These are phyloP conservation scores for Dothideomycetes sp. DNA, from an alignment of 2,329 filamentous ascomycete genomes.

Conservation along the genomic window DNA sequence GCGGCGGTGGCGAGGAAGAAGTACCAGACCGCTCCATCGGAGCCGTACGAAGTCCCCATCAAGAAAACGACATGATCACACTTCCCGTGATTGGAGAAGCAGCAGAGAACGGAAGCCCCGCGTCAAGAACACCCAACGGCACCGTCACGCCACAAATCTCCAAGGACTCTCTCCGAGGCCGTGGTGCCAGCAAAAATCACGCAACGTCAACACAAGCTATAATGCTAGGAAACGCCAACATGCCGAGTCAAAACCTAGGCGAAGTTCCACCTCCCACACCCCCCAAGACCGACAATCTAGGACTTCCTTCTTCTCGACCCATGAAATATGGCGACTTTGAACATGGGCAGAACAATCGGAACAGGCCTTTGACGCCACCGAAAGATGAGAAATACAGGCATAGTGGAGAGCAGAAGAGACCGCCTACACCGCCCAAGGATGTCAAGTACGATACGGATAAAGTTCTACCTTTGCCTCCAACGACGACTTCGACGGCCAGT, in stretches of 20 bases:
- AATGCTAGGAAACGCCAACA: slow-evolving; percentile 21
- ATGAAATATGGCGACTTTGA: slow-evolving; percentile 17
- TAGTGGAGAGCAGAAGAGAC: slow-evolving; percentile 15
- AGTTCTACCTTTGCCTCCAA: slow-evolving; percentile 20
- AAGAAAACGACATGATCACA: slow-evolving; percentile 49
- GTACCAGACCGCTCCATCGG: slow-evolving; percentile 54
- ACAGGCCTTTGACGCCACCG: slow-evolving; percentile 38
- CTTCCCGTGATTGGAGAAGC: slow-evolving; percentile 85
- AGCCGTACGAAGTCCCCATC: slow-evolving; percentile 48
- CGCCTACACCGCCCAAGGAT: slow-evolving; percentile 34
- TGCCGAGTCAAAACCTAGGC: slow-evolving; percentile 20
- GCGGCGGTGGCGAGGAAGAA: slow-evolving; percentile 42
- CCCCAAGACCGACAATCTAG: slow-evolving; percentile 22
- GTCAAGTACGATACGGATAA: slow-evolving; percentile 18
- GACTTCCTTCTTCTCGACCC: slow-evolving; percentile 3
- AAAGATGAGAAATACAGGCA: slow-evolving; percentile 28
- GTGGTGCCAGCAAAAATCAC: slow-evolving; percentile 1
- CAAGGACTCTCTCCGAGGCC: slow-evolving; percentile 16
- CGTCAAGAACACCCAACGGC: slow-evolving; percentile 18
- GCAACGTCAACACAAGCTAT: slow-evolving; percentile 1
- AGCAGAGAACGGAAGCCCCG: slow-evolving; percentile 62
- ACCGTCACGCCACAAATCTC: slow-evolving; percentile 19
- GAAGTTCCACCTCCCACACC: slow-evolving; percentile 26
- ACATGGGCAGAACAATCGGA: slow-evolving; percentile 20
- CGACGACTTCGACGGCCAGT: slow-evolving; percentile 16